Percentiles rank a stretch among this genome's conserved stretches.
These are phyloP conservation scores for Verticillium dahliae DNA, from an alignment of 2,329 filamentous ascomycete species.

Conservation along the genomic window DNA sequence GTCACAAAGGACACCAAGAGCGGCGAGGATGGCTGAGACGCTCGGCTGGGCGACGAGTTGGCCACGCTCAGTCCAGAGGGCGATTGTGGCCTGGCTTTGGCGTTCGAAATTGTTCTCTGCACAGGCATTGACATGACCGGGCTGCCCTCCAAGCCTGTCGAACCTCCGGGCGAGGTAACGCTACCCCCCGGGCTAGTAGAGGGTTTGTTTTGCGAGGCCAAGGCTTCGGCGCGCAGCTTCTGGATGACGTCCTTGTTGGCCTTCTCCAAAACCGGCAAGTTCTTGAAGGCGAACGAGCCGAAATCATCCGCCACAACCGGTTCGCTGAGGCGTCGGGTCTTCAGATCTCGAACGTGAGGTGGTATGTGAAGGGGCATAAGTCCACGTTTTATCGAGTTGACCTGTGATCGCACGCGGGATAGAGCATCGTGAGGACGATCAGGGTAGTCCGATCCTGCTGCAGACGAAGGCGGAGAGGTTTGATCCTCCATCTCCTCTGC, in stretches of 20 bases:
- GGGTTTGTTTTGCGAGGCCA: conserved; percentile 59
- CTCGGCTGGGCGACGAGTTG: conserved; percentile 81
- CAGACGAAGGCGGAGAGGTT: conserved; percentile 62
- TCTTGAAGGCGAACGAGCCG: conserved; percentile 95
- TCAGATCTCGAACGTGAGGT: conserved; percentile 86
- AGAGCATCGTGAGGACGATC: conserved; percentile 93
- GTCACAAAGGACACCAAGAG: conserved; percentile 96
- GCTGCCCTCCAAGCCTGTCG: conserved; percentile 71
- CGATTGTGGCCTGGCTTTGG: conserved; percentile 77
- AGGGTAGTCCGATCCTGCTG: conserved; percentile 67
- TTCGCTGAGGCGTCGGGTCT: conserved; percentile 83
- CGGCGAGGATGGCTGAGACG: conserved; percentile 62
- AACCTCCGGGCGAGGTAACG: conserved; percentile 47
- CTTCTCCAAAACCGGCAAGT: conserved; percentile 90
- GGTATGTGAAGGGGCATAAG: conserved; percentile 95
- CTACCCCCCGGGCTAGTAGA: conserved; percentile 36
- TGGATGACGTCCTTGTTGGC: conserved; percentile 99
- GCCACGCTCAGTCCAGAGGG: conserved; percentile 74
- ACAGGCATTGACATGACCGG: conserved; percentile 74
- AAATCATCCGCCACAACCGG: conserved; percentile 88
- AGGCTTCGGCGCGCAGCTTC: conserved; percentile 84
- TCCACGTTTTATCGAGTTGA: conserved; percentile 81
- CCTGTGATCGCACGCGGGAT: conserved; percentile 80
- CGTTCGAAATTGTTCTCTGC: conserved; percentile 77
- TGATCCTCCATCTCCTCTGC: conserved; percentile 93